A percentile compares a stretch with the other conserved stretches of the same genome.
Conservation (phyloP, 73 alveolate species). For the Tetrahymena thermophila region DNA sequence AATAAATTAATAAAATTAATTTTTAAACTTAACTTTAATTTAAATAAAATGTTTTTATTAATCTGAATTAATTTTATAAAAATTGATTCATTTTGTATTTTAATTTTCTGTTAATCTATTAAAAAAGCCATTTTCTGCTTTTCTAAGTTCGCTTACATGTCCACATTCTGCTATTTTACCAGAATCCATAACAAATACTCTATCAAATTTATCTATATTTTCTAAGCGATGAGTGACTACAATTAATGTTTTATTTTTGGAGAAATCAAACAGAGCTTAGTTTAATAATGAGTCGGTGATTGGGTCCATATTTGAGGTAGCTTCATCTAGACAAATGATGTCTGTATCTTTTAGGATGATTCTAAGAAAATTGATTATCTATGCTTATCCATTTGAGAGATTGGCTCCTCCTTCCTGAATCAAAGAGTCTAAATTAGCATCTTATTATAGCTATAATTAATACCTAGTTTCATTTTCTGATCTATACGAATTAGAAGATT, state of each 20-base stretch:
- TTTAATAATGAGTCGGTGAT: slow-evolving; percentile 54
- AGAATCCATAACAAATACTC: slow-evolving; percentile 14
- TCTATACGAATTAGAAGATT: not conserved
- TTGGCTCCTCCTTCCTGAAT: slow-evolving; percentile 59
- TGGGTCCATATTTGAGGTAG: slow-evolving; percentile 70
- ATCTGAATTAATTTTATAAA: too few relatives aligned
- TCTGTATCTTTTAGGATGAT: slow-evolving; percentile 55
- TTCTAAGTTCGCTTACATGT: not conserved
- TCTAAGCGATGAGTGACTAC: slow-evolving; percentile 36
- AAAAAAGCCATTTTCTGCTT: not conserved
- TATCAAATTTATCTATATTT: slow-evolving; percentile 14
- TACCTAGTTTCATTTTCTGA: not conserved
- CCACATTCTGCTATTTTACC: slow-evolving; percentile 33
- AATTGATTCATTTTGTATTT: too few relatives aligned
- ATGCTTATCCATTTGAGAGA: slow-evolving; percentile 64
- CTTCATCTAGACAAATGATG: slow-evolving; percentile 69
- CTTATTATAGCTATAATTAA: not conserved
- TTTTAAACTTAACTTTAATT: too few relatives aligned
- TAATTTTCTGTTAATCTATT: not conserved
- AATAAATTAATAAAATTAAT: too few relatives aligned
- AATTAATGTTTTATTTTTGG: slow-evolving; percentile 25
- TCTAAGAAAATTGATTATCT: slow-evolving; percentile 63
- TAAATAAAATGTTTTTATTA: too few relatives aligned
- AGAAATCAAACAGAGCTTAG: slow-evolving; percentile 5
- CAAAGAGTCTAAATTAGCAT: slow-evolving; percentile 33